Evolutionary conservation across 352 stramenopile species (phyloP).

Genomic region (Phytophthora ohioensis): DNA sequence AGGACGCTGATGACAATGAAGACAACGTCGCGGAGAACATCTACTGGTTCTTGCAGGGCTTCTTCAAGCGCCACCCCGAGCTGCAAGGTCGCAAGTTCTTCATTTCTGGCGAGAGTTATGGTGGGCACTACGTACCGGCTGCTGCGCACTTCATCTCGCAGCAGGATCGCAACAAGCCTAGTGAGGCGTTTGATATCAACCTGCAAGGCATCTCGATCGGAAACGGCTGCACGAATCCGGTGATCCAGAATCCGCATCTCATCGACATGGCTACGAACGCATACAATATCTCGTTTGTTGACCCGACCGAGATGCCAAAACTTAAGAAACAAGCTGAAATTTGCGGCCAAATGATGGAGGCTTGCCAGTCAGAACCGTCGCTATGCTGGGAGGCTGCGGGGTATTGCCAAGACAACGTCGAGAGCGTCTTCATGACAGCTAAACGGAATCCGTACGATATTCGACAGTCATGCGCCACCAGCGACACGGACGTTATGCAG

Average conservation of each 20-base stretch:
- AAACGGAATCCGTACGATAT: slow-evolving; percentile 78
- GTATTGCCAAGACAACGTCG: slow-evolving; percentile 46
- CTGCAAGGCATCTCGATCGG: slow-evolving; percentile 68
- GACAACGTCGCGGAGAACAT: slow-evolving; percentile 70
- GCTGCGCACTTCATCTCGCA: slow-evolving; percentile 59
- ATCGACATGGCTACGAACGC: slow-evolving; percentile 74
- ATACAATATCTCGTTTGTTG: slow-evolving; percentile 76
- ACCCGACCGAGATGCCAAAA: slow-evolving; percentile 36
- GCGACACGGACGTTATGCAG: slow-evolving; percentile 33
- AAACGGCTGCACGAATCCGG: slow-evolving; percentile 63
- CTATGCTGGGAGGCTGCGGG: slow-evolving; percentile 48
- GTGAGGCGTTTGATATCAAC: slow-evolving; percentile 42
- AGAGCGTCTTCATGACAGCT: slow-evolving; percentile 32
- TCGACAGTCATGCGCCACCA: slow-evolving; percentile 38
- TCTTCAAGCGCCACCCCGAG: slow-evolving; percentile 69
- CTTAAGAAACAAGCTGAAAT: slow-evolving; percentile 43
- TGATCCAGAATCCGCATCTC: slow-evolving; percentile 53
- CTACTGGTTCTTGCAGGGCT: slow-evolving; percentile 73
- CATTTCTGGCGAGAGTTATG: slow-evolving; percentile 76
- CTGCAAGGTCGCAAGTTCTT: slow-evolving; percentile 62
- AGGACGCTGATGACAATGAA: slow-evolving; percentile 53
- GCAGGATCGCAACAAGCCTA: slow-evolving; percentile 45
- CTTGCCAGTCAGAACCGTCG: slow-evolving; percentile 42
- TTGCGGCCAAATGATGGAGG: slow-evolving; percentile 49
- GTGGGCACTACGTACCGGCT: slow-evolving; percentile 66